Conservation (phyloP, 75 land plant genomes). For the Cryptomeria japonica region DNA sequence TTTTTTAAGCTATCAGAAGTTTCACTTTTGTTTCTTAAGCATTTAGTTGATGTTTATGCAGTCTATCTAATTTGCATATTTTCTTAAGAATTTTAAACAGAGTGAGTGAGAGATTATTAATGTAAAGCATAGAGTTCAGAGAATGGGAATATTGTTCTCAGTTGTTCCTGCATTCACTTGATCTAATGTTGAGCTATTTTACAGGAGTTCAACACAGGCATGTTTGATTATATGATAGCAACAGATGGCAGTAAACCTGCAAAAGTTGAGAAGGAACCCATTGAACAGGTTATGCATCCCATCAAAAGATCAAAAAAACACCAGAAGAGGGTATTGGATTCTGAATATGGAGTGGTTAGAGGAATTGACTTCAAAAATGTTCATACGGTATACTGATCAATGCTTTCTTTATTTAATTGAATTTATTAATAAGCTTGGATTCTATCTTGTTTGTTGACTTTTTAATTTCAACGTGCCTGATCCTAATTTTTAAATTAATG, state of each 20-base stretch:
- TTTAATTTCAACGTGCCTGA: neutral
- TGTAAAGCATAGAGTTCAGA: neutral
- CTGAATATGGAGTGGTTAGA: slow-evolving; percentile 98
- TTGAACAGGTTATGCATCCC: slow-evolving; percentile 13
- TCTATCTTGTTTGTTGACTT: neutral
- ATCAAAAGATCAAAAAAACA: slow-evolving; percentile 44
- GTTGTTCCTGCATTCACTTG: neutral
- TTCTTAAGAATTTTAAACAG: neutral
- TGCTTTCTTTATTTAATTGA: neutral
- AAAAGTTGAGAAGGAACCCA: slow-evolving; percentile 36
- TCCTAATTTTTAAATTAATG: neutral
- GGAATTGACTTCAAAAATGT: slow-evolving; percentile 98
- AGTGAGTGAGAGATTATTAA: neutral
- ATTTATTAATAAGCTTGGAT: neutral
- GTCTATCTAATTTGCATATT: neutral
- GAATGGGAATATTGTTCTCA: neutral
- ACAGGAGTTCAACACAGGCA: slow-evolving; percentile 88
- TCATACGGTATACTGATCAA: slow-evolving; percentile 53
- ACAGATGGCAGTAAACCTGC: slow-evolving; percentile 61
- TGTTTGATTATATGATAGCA: slow-evolving; percentile 92
- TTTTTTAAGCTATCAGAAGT: neutral
- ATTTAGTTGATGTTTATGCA: neutral
- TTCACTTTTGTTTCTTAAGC: neutral
- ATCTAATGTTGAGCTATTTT: neutral
- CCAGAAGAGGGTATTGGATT: slow-evolving; percentile 48